A percentile compares a stretch with the other conserved stretches of the same genome.
Conservation (phyloP, 176 grass and related monocot genomes). For the Cymbopogon citratus region DNA sequence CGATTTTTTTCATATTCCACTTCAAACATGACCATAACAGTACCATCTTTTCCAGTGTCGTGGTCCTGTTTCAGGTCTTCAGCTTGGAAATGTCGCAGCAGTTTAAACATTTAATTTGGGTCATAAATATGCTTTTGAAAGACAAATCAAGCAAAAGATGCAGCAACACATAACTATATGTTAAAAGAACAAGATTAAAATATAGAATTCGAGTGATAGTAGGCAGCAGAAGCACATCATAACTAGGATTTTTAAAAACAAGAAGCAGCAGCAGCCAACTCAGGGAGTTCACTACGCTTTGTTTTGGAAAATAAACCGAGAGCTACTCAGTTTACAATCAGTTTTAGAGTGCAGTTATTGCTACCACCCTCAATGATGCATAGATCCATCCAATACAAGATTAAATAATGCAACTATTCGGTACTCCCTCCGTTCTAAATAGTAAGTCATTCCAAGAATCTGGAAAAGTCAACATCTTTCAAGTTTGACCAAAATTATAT, state of each 20-base stretch:
- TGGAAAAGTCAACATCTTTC: too few relatives aligned
- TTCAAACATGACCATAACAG: conserved; percentile 81
- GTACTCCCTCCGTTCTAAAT: too few relatives aligned
- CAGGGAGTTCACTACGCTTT: not conserved
- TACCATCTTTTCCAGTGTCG: conserved; percentile 90
- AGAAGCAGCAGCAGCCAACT: too few relatives aligned
- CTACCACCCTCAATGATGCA: not conserved
- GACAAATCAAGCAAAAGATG: not conserved
- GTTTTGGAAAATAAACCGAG: not conserved
- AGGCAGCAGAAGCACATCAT: not conserved
- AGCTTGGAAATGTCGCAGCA: conserved; percentile 81
- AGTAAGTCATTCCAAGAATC: too few relatives aligned
- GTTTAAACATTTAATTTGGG: conserved; percentile 31
- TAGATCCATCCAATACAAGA: not conserved
- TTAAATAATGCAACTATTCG: not conserved
- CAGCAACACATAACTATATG: not conserved
- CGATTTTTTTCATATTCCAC: conserved; percentile 63
- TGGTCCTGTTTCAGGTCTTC: conserved; percentile 95
- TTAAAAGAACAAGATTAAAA: conserved; percentile 13
- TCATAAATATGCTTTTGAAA: conserved; percentile 28
- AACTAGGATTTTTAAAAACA: not conserved
- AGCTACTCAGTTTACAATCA: not conserved
- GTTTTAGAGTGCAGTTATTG: not conserved
- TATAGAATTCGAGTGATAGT: not conserved
- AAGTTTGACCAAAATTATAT: too few relatives aligned